Evolutionary conservation across 1,284 basidiomycete genomes (phyloP).

Genomic region (Mycocalia duriaeana): DNA sequence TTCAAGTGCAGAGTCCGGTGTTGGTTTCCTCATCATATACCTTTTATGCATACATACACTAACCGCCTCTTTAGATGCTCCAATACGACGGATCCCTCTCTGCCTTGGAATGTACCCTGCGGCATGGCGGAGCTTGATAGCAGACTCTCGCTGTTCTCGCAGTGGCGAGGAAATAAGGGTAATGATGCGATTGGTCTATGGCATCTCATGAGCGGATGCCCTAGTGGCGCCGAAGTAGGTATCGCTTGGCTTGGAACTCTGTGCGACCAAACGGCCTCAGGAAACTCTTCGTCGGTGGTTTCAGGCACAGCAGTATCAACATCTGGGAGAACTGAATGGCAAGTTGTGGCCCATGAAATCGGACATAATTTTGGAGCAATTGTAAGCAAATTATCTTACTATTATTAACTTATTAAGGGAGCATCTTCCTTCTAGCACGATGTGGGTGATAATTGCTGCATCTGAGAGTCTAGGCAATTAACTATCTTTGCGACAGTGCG

Average conservation of each 20-base stretch:
- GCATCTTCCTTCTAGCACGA: conserved; percentile 44
- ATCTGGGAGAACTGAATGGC: conserved; percentile 69
- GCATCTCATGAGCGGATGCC: conserved; percentile 88
- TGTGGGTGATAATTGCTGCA: conserved; percentile 53
- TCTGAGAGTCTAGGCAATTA: neutral
- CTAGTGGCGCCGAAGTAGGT: conserved; percentile 81
- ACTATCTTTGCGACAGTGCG: conserved; percentile 42
- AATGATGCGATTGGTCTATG: conserved; percentile 76
- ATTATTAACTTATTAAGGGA: conserved; percentile 6
- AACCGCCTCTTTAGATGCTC: conserved; percentile 45
- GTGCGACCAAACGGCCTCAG: conserved; percentile 53
- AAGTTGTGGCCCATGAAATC: conserved; percentile 85
- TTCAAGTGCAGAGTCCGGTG: conserved; percentile 32
- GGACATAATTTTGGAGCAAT: conserved; percentile 93
- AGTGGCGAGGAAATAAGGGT: conserved; percentile 77
- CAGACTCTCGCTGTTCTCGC: conserved; percentile 76
- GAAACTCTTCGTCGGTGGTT: conserved; percentile 47
- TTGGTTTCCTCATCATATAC: neutral
- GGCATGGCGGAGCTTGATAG: conserved; percentile 35
- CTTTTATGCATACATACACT: neutral
- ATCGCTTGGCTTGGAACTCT: conserved; percentile 87
- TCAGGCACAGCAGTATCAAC: conserved; percentile 86
- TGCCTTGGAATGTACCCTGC: conserved; percentile 62
- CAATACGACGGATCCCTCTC: conserved; percentile 35
- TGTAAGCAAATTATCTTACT: conserved; percentile 39